Evolutionary conservation across 768 basidiomycete species (phyloP).

Genomic region (Collybiopsis confluens): DNA sequence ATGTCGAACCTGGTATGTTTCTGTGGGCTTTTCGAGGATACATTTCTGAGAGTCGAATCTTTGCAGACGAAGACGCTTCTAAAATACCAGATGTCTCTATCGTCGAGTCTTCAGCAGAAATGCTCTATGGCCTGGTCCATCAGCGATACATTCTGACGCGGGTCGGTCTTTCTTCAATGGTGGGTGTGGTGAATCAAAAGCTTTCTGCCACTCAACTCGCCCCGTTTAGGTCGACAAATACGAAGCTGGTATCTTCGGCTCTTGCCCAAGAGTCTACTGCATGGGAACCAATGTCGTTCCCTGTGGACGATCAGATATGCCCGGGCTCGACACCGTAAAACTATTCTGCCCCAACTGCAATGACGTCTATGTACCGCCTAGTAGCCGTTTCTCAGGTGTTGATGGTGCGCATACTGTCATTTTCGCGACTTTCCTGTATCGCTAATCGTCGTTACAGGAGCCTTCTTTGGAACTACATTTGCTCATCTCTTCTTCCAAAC

Average conservation of each 20-base stretch:
- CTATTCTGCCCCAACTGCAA: constrained; percentile 98
- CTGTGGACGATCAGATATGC: constrained; percentile 92
- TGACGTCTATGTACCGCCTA: constrained; percentile 93
- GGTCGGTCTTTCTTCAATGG: constrained; percentile 93
- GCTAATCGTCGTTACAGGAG: constrained; percentile 48
- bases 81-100: constrained; percentile 99
- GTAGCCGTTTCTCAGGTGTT: constrained; percentile 91
- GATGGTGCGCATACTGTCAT: constrained; percentile 65
- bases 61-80: constrained; percentile 78
- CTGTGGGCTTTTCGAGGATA: background rate
- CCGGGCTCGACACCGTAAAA: constrained; percentile 96
- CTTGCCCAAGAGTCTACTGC: constrained; percentile 95
- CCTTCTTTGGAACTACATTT: constrained; percentile 99
- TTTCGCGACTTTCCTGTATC: background rate
- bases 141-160: constrained; percentile 97
- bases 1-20: constrained; percentile 92
- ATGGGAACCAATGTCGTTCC: constrained; percentile 85
- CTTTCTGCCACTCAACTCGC: constrained; percentile 11
- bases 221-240: constrained; percentile 85
- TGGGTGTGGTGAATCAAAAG: constrained; percentile 29
- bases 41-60: constrained; percentile 15
- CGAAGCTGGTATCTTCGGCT: constrained; percentile 85
- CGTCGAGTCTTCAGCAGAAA: constrained; percentile 95
- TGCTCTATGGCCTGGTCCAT: constrained; percentile 96
- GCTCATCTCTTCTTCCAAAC: constrained; percentile 97